A percentile compares a stretch with the other conserved stretches of the same genome.
Evolutionary conservation across 805 yeast genomes (phyloP).

Genomic region (Pichia exigua): DNA sequence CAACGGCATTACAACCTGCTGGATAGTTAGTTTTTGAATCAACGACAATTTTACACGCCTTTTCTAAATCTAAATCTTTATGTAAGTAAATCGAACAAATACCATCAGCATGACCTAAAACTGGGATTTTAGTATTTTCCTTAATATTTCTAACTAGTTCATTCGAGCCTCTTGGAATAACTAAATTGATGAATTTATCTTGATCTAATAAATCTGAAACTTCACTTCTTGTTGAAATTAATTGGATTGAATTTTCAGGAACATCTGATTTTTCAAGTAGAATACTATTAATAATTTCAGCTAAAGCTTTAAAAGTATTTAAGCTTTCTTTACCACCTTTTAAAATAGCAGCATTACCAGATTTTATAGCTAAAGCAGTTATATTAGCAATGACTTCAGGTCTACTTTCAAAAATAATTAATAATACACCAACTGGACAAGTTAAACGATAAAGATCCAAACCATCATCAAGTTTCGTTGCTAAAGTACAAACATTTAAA

Average conservation of each 20-base stretch:
- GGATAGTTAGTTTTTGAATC: conserved; percentile 96
- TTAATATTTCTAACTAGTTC: conserved; percentile 83
- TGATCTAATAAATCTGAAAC: conserved; percentile 78
- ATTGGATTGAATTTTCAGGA: conserved; percentile 75
- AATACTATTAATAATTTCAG: conserved; percentile 57
- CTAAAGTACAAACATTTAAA: conserved; percentile 78
- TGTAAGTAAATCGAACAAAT: conserved; percentile 86
- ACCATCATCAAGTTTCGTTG: conserved; percentile 84
- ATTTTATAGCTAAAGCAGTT: conserved; percentile 89
- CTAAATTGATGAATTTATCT: conserved; percentile 87
- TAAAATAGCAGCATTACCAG: conserved; percentile 93
- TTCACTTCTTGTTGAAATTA: conserved; percentile 83
- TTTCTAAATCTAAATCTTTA: conserved; percentile 62
- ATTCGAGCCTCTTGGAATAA: conserved; percentile 97
- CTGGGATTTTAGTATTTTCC: conserved; percentile 87
- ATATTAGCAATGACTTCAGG: conserved; percentile 99
- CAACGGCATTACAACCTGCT: conserved; percentile 98
- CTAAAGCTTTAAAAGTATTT: conserved; percentile 77
- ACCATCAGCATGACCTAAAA: conserved; percentile 98
- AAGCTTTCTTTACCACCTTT: conserved; percentile 95
- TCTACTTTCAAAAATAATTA: conserved; percentile 90
- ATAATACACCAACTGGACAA: conserved; percentile 89
- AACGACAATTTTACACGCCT: conserved; percentile 67
- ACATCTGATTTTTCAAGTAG: conserved; percentile 54
- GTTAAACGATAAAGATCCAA: conserved; percentile 74